These are phyloP conservation scores for Senna tora DNA, from an alignment of 306 rosid genomes.

Conservation along the genomic window DNA sequence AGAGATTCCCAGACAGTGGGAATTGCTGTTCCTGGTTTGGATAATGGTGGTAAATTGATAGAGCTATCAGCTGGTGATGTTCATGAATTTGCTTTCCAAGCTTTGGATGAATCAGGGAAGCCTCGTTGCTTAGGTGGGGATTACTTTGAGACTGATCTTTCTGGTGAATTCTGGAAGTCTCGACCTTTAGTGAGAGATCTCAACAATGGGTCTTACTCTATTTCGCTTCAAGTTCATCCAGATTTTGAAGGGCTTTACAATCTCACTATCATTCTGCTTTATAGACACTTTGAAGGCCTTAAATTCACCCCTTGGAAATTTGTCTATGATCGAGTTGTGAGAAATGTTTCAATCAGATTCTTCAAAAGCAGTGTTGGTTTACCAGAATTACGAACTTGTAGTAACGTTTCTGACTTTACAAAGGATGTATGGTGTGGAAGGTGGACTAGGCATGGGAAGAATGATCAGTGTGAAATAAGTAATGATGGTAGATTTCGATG, in stretches of 20 bases:
- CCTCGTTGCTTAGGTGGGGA: conserved; percentile 93
- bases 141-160: conserved; percentile 88
- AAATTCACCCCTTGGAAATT: conserved; percentile 73
- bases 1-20: conserved; percentile 65
- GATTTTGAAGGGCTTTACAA: conserved; percentile 73
- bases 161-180: conserved; percentile 89
- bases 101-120: conserved; percentile 70
- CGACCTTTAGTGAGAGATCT: conserved; percentile 86
- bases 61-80: conserved; percentile 72
- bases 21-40: conserved; percentile 72
- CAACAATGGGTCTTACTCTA: conserved; percentile 77
- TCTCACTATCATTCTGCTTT: conserved; percentile 74
- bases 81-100: conserved; percentile 73
- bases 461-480: conserved; percentile 62
- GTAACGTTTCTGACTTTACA: conserved; percentile 67
- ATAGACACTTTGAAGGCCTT: conserved; percentile 86
- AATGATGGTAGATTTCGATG: conserved; percentile 84
- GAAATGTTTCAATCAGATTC: conserved; percentile 62
- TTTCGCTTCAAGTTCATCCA: conserved; percentile 84
- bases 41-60: conserved; percentile 44
- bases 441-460: conserved; percentile 94
- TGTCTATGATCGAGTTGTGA: conserved; percentile 55
- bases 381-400: conserved; percentile 61
- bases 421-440: conserved; percentile 85
- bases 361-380: conserved; percentile 46